Evolutionary conservation across 768 basidiomycete species (phyloP).

Genomic region (Kwoniella pini): DNA sequence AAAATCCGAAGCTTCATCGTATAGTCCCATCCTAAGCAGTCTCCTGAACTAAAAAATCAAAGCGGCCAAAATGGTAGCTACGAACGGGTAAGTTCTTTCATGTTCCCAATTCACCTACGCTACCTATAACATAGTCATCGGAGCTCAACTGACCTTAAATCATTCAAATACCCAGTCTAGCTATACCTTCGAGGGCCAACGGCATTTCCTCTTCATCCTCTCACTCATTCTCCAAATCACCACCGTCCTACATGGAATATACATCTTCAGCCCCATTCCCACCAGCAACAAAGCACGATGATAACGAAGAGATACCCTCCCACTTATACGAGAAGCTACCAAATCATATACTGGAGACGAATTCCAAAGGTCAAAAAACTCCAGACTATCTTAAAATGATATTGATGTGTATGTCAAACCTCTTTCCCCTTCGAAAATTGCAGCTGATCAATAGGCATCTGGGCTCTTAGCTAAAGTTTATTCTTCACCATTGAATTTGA

Average conservation of each 20-base stretch:
- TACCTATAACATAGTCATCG: not conserved
- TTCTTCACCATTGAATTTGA: slow-evolving; percentile 51
- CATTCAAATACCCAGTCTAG: not conserved
- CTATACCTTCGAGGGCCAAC: slow-evolving; percentile 15
- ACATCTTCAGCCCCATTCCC: slow-evolving; percentile 53
- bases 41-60: not conserved
- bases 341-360: slow-evolving; percentile 21
- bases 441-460: not conserved
- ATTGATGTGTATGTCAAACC: slow-evolving; percentile 47
- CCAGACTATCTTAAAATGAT: slow-evolving; percentile 54
- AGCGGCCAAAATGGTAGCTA: slow-evolving; percentile 7
- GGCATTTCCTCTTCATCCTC: slow-evolving; percentile 11
- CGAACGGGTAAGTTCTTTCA: slow-evolving; percentile 4
- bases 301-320: slow-evolving; percentile 48
- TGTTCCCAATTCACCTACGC: not conserved
- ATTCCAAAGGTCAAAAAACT: slow-evolving; percentile 35
- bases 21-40: too few species aligned
- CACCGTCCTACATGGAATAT: slow-evolving; percentile 47
- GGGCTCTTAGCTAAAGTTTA: slow-evolving; percentile 52
- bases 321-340: slow-evolving; percentile 55
- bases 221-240: slow-evolving; percentile 20
- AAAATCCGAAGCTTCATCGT: too few species aligned
- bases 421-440: not conserved
- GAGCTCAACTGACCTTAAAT: not conserved
- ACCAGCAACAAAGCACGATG: slow-evolving; percentile 33